Base-by-base conservation (phyloP, 495 filamentous ascomycete genomes). In the Beverwykella pulmonaria region DNA sequence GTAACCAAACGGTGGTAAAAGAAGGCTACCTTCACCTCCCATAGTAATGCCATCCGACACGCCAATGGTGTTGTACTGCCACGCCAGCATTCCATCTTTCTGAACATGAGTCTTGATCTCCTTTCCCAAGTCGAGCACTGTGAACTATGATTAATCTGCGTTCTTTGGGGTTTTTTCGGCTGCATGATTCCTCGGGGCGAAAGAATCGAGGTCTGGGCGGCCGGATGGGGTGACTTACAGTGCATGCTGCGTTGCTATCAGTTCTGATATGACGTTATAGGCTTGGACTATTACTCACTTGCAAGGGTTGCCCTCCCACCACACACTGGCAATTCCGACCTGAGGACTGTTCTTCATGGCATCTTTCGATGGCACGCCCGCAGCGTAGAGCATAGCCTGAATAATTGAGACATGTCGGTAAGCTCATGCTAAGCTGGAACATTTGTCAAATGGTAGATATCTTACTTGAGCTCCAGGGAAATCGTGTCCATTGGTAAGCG, bases 301-400 rank as follows among this genome's bases (percentile, higher is more conserved):
- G 80, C 90, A 92, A 32, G 94, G 92, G 75, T 98, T 98, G 27
- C 94, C 94, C 77, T 98, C 94, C 92, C 93, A 98, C 93, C 93
- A 97, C 1, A 97, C 92, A 6, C 90, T 91, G 7, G 93, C 89
- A 71, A 89, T 79, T 63, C 94, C 94, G 14, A 98, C 91, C 62
- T 98, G 94, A 7, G 93, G 92, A 56, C 87, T 88, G 58, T 84
- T 94, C 75, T 92, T 90, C 92, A 97, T 97, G 68, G 89, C 83
- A 29, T 93, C 83, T 70, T 85, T 82, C 70, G 92, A 82, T 15
- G 92, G 92, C 29, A 97, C 88, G 26, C 94, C 94, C 10, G 93
- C 93, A 6, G 91, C 93, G 78, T 94, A 97, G 1, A 97, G 83
- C 94, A 98, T 98, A 64, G 93, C 93, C 88, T 68, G 25, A 14